A percentile compares a stretch with the other conserved stretches of the same genome.
These are phyloP conservation scores for Populus trichocarpa DNA, from an alignment of 441 rosid genomes.

Conservation along the genomic window DNA sequence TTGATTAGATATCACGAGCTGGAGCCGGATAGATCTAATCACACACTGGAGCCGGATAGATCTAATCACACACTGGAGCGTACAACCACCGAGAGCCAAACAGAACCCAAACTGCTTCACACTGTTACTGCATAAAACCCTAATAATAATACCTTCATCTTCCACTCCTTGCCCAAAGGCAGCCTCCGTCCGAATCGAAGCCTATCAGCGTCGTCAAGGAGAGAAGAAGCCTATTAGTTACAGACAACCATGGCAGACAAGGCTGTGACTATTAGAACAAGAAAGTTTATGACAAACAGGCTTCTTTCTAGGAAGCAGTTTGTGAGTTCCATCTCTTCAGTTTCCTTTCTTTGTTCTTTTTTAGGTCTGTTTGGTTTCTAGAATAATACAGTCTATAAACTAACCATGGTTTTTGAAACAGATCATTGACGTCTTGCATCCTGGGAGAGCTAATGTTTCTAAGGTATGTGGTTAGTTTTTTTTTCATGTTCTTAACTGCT, in stretches of 20 bases:
- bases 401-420: conserved; percentile 13
- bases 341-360: not conserved
- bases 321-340: conserved; percentile 28
- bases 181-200: not conserved
- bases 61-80: not conserved
- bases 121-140: not conserved
- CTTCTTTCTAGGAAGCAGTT: conserved; percentile 81
- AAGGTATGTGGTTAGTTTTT: conserved; percentile 38
- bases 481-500: not conserved
- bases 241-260: conserved; percentile 56
- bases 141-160: not conserved
- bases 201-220: not conserved
- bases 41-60: not conserved
- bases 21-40: no score
- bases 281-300: conserved; percentile 83
- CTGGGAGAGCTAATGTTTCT: conserved; percentile 76
- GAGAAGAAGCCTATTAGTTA: not conserved
- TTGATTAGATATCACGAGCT: not conserved
- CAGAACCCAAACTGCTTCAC: not conserved
- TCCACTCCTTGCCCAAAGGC: not conserved
- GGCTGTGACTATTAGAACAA: conserved; percentile 67
- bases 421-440: conserved; percentile 86
- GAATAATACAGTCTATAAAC: not conserved
- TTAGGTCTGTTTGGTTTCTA: not conserved
- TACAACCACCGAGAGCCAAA: not conserved